phyloP scores from a whole-genome alignment of 306 rosid genomes.

The Arachis stenosperma region DNA sequence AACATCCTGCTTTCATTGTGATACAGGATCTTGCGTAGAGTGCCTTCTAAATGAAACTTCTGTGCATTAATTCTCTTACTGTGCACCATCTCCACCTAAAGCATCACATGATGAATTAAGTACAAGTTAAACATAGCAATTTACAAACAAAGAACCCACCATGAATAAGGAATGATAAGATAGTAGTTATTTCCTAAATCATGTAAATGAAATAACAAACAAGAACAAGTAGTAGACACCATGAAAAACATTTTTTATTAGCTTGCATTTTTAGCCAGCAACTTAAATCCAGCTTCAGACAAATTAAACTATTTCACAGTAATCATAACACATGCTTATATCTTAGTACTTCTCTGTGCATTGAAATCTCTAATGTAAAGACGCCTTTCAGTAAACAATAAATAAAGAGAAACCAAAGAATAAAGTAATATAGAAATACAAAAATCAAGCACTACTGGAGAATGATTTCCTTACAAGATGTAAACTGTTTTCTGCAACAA shows the following conservation, averaged over 20 bases:
- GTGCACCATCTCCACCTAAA: conserved; percentile 95
- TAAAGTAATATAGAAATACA: conserved; percentile 27
- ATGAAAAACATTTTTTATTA: neutral
- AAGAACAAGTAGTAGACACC: conserved; percentile 31
- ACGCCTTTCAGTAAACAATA: conserved; percentile 20
- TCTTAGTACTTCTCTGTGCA: conserved; percentile 10
- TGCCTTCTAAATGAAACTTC: conserved; percentile 90
- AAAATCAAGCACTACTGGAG: conserved; percentile 7
- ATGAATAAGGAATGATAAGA: conserved; percentile 33
- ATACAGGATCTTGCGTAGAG: conserved; percentile 92
- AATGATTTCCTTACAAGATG: conserved; percentile 74
- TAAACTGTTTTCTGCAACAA: conserved; percentile 86
- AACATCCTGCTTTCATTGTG: conserved; percentile 79
- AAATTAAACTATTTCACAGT: conserved; percentile 18
- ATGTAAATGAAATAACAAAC: conserved; percentile 8
- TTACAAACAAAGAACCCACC: conserved; percentile 31
- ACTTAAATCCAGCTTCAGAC: conserved; percentile 20
- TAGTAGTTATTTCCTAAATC: conserved; percentile 12
- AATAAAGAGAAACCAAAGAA: conserved; percentile 32
- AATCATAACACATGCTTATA: conserved; percentile 26
- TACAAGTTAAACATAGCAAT: conserved; percentile 40
- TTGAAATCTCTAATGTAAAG: conserved; percentile 29
- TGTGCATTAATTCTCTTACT: conserved; percentile 93
- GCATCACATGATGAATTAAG: conserved; percentile 38
- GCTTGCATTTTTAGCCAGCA: neutral